A percentile compares a stretch with the other conserved stretches of the same genome.
Evolutionary conservation across 768 basidiomycete species (phyloP).

Genomic region (Leucogyrophana mollusca): DNA sequence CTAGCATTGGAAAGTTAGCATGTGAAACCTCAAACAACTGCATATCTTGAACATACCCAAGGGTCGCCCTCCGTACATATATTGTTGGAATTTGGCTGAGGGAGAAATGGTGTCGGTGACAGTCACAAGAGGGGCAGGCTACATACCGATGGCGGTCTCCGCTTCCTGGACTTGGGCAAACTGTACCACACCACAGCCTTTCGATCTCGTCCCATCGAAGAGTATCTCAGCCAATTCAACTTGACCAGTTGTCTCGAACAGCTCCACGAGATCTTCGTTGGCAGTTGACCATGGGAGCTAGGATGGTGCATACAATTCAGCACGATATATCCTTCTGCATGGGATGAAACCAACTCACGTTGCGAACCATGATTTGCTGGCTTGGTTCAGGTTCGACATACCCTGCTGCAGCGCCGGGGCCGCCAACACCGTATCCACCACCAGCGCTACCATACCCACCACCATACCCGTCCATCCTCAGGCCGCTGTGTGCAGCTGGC

Average conservation of each 20-base stretch:
- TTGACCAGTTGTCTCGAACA: constrained; percentile 96
- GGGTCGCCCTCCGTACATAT: constrained; percentile 92
- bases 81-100: constrained; percentile 89
- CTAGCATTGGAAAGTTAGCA: constrained; percentile 32
- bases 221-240: constrained; percentile 95
- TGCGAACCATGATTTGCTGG: constrained; percentile 97
- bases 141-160: constrained; percentile 87
- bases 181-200: constrained; percentile 95
- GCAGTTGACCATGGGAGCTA: constrained; percentile 99
- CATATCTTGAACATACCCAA: constrained; percentile 63
- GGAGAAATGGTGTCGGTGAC: neutral
- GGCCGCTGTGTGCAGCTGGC: constrained; percentile 34
- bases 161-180: constrained; percentile 86
- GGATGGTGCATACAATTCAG: neutral
- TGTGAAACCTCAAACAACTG: neutral
- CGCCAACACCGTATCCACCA: constrained; percentile 22
- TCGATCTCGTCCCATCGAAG: constrained; percentile 88
- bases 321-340: neutral
- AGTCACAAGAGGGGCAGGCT: neutral
- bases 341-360: constrained; percentile 59
- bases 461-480: constrained; percentile 35
- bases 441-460: constrained; percentile 41
- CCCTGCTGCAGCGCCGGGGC: constrained; percentile 21
- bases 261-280: constrained; percentile 95
- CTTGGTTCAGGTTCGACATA: constrained; percentile 76